Base-by-base conservation (phyloP, 2,329 filamentous ascomycete species). In the Exophiala mesophila region DNA sequence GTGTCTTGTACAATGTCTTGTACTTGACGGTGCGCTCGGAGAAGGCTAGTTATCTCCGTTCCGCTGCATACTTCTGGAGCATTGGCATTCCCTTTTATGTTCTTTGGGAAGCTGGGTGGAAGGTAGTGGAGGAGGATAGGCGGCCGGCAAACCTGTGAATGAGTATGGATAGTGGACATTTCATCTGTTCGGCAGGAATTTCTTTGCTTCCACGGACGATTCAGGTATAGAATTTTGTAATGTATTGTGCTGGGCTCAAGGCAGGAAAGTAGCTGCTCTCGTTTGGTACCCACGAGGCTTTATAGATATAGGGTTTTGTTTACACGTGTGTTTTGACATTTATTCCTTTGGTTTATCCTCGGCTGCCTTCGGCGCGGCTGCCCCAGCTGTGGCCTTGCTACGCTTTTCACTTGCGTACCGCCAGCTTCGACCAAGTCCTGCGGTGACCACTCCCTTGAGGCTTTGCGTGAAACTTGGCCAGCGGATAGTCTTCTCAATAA, bases 381-480 rank as follows among this genome's bases (percentile, higher is more conserved):
- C 16, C 23, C 23, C 23, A 10, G 56, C 47, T 36, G 59, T 57
- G 18, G 57, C 56, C 39, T 63, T 64, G 50, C 69, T 69, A 47
- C 81, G 70, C 73, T 98, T 98, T 63, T 97, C 92, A 31, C 75
- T 71, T 41, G 94, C 57, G 62, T 98, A 98, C 49, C 81, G 77
- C 69, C 77, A 75, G 4, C 82, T 83, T 56, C 82, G 78, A 5
- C 70, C 60, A 12, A 85, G 61, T 0, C 92, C 94, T 0, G 85
- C 82, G 2, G 88, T 97, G 32, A 96, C 63, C 1, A 85, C 63
- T 2, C 88, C 82, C 67, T 98, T 98, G 49, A 90, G 61, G 40
- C 82, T 92, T 65, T 98, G 90, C 4, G 81, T 81, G 2, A 86
- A 88, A 57, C 88, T 92, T 1, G 92, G 89, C 92, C 92, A 97